Percentiles rank a stretch among this genome's conserved stretches.
phyloP scores from a whole-genome alignment of 768 basidiomycete genomes.

The Sistotremastrum niveocremeum region DNA sequence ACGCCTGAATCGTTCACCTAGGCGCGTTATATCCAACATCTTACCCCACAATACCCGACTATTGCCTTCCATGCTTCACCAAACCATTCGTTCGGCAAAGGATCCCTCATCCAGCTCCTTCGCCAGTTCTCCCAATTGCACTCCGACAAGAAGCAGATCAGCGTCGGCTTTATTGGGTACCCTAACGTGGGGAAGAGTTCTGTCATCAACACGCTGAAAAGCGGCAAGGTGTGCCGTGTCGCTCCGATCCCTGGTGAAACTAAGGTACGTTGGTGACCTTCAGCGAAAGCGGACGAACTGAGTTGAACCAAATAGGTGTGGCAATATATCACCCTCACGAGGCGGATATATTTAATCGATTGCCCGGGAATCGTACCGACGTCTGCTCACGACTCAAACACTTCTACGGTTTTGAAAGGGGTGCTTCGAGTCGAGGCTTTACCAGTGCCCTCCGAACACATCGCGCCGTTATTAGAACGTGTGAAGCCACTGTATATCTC shows the following conservation, averaged over 20 bases:
- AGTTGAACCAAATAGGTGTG: constrained; percentile 42
- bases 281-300: background rate
- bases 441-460: constrained; percentile 83
- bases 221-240: constrained; percentile 91
- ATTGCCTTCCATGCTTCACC: constrained; percentile 98
- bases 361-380: constrained; percentile 97
- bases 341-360: constrained; percentile 96
- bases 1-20: constrained; percentile 16
- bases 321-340: constrained; percentile 98
- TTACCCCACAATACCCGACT: constrained; percentile 89
- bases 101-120: constrained; percentile 91
- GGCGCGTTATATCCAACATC: constrained; percentile 93
- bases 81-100: constrained; percentile 98
- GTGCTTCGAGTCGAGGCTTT: constrained; percentile 94
- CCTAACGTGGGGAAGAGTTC: constrained; percentile 97
- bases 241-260: constrained; percentile 98
- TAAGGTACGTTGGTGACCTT: constrained; percentile 31
- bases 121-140: constrained; percentile 95
- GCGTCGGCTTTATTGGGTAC: constrained; percentile 95
- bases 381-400: constrained; percentile 81
- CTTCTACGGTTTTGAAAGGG: constrained; percentile 88
- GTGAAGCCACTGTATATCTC: constrained; percentile 91
- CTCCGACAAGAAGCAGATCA: constrained; percentile 98
- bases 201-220: constrained; percentile 98
- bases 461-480: constrained; percentile 74